Percentiles rank a stretch among this genome's conserved stretches.
These are phyloP conservation scores for Fragaria vesca DNA, from an alignment of 306 rosid species.

Conservation along the genomic window DNA sequence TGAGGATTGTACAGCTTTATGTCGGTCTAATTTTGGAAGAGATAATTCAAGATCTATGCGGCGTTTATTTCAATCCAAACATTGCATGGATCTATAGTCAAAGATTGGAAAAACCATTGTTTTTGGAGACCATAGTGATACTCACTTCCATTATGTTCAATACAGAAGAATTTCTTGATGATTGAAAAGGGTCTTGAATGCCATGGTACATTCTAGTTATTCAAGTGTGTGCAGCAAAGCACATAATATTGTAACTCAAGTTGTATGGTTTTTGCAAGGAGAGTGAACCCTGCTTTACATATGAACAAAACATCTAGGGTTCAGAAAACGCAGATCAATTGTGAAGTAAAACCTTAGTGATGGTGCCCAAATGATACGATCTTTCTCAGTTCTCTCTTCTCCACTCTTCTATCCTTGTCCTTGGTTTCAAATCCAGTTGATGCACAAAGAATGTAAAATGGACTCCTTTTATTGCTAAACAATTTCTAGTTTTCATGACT, in stretches of 20 bases:
- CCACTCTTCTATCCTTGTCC: background rate
- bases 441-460: background rate
- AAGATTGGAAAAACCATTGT: background rate
- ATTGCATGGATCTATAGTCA: slow-evolving; percentile 14
- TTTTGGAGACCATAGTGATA: background rate
- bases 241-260: background rate
- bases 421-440: background rate
- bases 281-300: background rate
- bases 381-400: background rate
- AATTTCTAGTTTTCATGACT: background rate
- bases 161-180: background rate
- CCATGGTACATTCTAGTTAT: background rate
- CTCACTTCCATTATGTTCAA: background rate
- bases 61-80: slow-evolving; percentile 1
- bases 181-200: background rate
- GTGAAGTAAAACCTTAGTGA: background rate
- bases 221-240: background rate
- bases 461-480: background rate
- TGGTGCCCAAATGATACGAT: background rate
- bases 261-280: background rate
- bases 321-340: background rate
- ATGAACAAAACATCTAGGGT: background rate
- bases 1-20: slow-evolving; percentile 53
- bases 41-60: slow-evolving; percentile 33
- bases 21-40: slow-evolving; percentile 31